A percentile compares a stretch with the other conserved stretches of the same genome.
These are phyloP conservation scores for Schwanniomyces vanrijiae DNA, from an alignment of 805 yeast species.

Conservation along the genomic window DNA sequence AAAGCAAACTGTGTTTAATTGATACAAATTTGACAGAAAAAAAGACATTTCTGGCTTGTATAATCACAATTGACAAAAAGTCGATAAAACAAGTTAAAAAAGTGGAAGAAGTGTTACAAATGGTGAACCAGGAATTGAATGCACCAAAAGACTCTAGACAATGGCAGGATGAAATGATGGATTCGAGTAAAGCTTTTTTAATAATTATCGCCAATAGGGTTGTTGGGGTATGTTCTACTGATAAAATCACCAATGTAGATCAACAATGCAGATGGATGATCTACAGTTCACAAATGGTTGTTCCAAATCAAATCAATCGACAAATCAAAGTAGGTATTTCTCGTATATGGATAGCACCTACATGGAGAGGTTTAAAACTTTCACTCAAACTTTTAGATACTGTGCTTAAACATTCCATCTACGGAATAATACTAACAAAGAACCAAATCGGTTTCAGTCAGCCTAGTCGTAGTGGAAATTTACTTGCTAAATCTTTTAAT, in stretches of 20 bases:
- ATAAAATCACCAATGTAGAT: conserved; percentile 28
- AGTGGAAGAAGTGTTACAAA: conserved; percentile 36
- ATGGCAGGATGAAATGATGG: conserved; percentile 24
- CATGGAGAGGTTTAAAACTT: conserved; percentile 51
- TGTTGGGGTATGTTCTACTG: conserved; percentile 58
- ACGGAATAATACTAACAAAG: conserved; percentile 46
- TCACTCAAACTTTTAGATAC: conserved; percentile 46
- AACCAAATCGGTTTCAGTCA: conserved; percentile 66
- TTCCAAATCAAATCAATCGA: conserved; percentile 44
- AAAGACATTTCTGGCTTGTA: conserved; percentile 11
- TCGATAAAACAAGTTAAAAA: conserved; percentile 21
- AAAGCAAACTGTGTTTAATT: conserved; percentile 28
- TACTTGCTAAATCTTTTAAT: conserved; percentile 55
- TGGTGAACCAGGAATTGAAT: conserved; percentile 60
- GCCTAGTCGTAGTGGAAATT: conserved; percentile 65
- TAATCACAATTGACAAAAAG: conserved; percentile 22
- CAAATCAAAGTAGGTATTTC: conserved; percentile 37
- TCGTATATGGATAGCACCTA: conserved; percentile 44
- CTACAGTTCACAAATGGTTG: conserved; percentile 47
- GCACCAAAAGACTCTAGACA: conserved; percentile 45
- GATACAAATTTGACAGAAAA: conserved; percentile 21
- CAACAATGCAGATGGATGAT: conserved; percentile 60
- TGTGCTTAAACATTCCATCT: conserved; percentile 45
- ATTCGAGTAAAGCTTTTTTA: conserved; percentile 42
- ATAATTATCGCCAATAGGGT: conserved; percentile 46